These are phyloP conservation scores for Clohesyomyces aquaticus DNA, from an alignment of 495 filamentous ascomycete genomes.

Conservation along the genomic window DNA sequence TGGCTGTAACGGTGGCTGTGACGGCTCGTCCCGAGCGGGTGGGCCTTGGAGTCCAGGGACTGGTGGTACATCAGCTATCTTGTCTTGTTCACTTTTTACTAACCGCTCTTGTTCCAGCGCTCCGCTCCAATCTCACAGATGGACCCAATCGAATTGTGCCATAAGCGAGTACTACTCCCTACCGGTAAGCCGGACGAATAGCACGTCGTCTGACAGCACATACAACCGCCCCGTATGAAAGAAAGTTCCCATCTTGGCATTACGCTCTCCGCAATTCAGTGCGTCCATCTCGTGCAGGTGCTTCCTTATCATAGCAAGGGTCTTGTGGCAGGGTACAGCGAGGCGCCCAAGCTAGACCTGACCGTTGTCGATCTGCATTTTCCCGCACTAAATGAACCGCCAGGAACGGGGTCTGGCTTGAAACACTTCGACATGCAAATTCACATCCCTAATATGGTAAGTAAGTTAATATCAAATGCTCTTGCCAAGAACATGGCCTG, in stretches of 20 bases:
- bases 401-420: slow-evolving; percentile 6
- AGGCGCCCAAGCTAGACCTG: not conserved
- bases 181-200: not conserved
- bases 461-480: slow-evolving; percentile 26
- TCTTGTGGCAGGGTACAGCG: not conserved
- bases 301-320: not conserved
- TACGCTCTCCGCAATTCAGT: too few species aligned
- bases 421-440: slow-evolving; percentile 10
- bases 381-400: slow-evolving; percentile 11
- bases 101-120: slow-evolving; percentile 5
- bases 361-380: slow-evolving; percentile 7
- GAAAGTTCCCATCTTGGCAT: not conserved
- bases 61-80: slow-evolving; percentile 12
- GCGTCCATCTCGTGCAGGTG: too few species aligned
- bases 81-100: slow-evolving; percentile 11
- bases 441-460: slow-evolving; percentile 32
- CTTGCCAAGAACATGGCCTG: slow-evolving; percentile 16
- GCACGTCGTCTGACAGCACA: not conserved
- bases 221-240: not conserved
- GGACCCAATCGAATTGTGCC: slow-evolving; percentile 16
- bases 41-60: slow-evolving; percentile 15
- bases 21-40: slow-evolving; percentile 32
- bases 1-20: slow-evolving; percentile 14
- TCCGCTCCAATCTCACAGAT: slow-evolving; percentile 21
- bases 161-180: not conserved